A percentile compares a stretch with the other conserved stretches of the same genome.
Evolutionary conservation across 2,329 filamentous ascomycete genomes (phyloP).

Genomic region (Penicillium olsonii): DNA sequence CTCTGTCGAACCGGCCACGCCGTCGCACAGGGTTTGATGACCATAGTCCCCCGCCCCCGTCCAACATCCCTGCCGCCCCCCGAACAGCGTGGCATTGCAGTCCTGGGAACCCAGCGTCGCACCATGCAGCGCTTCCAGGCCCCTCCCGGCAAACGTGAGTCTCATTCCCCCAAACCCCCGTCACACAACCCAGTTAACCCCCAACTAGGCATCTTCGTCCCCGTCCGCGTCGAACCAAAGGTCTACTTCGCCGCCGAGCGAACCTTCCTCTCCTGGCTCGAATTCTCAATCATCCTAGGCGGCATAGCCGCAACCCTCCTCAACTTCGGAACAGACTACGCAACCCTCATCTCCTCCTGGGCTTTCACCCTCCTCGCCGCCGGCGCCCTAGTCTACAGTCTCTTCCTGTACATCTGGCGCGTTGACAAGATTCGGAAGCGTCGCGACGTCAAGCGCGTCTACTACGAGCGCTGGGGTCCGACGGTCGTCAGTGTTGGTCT

Average conservation of each 20-base stretch:
- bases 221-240: slow-evolving; percentile 93
- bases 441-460: slow-evolving; percentile 71
- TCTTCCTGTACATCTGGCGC: slow-evolving; percentile 83
- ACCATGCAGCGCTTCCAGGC: slow-evolving; percentile 59
- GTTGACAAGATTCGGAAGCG: slow-evolving; percentile 81
- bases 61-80: slow-evolving; percentile 41
- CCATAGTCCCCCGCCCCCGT: slow-evolving; percentile 57
- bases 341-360: slow-evolving; percentile 70
- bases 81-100: slow-evolving; percentile 39
- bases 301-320: slow-evolving; percentile 81
- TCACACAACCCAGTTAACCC: slow-evolving; percentile 11
- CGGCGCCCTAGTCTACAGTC: slow-evolving; percentile 75
- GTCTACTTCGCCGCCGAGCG: slow-evolving; percentile 96
- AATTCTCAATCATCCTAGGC: slow-evolving; percentile 93
- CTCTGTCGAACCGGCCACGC: slow-evolving; percentile 51
- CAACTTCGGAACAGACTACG: slow-evolving; percentile 68
- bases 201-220: slow-evolving; percentile 81
- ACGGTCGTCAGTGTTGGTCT: slow-evolving; percentile 72
- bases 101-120: slow-evolving; percentile 43
- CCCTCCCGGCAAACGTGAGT: slow-evolving; percentile 57
- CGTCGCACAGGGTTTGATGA: slow-evolving; percentile 49
- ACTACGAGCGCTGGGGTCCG: slow-evolving; percentile 88
- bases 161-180: not conserved
- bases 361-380: slow-evolving; percentile 82
- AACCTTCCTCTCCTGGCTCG: slow-evolving; percentile 95